Conservation (phyloP, 148 eudicot genomes). For the Silene latifolia region DNA sequence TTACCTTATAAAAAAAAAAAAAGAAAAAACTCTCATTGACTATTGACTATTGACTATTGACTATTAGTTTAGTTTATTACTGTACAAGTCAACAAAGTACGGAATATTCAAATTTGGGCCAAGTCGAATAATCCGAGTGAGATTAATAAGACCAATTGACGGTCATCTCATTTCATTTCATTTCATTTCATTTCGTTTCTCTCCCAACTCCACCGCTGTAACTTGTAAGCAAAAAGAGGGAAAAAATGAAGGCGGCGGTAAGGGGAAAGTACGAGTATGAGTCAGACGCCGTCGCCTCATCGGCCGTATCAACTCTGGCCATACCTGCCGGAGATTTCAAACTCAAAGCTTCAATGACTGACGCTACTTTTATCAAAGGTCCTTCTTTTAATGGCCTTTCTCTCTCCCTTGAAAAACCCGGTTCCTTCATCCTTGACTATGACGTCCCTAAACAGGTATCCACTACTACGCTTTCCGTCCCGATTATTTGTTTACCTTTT, state of each 20-base stretch:
- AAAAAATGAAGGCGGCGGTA: conserved; percentile 62
- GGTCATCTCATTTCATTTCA: too few relatives aligned
- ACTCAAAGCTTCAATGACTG: conserved; percentile 74
- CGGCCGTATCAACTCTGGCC: conserved; percentile 47
- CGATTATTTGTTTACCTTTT: neutral
- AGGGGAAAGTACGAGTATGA: conserved; percentile 53
- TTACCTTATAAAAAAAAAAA: too few relatives aligned
- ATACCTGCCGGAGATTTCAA: conserved; percentile 72
- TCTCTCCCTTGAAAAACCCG: conserved; percentile 72
- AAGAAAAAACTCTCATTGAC: too few relatives aligned
- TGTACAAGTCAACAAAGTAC: too few relatives aligned
- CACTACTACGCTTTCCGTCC: too few relatives aligned
- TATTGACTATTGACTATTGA: too few relatives aligned
- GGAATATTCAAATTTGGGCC: neutral
- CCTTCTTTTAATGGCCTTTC: conserved; percentile 70
- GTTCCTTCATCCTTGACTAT: conserved; percentile 64
- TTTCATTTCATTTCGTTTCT: too few relatives aligned
- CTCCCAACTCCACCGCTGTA: neutral
- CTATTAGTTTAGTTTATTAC: too few relatives aligned
- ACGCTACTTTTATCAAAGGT: conserved; percentile 67
- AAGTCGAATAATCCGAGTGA: neutral
- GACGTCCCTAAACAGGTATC: conserved; percentile 76
- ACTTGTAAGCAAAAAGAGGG: neutral
- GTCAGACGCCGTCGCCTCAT: conserved; percentile 35
- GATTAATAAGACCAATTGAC: too few relatives aligned